Base-by-base conservation (phyloP, 2,329 filamentous ascomycete species). In the Cordyceps javanica region DNA sequence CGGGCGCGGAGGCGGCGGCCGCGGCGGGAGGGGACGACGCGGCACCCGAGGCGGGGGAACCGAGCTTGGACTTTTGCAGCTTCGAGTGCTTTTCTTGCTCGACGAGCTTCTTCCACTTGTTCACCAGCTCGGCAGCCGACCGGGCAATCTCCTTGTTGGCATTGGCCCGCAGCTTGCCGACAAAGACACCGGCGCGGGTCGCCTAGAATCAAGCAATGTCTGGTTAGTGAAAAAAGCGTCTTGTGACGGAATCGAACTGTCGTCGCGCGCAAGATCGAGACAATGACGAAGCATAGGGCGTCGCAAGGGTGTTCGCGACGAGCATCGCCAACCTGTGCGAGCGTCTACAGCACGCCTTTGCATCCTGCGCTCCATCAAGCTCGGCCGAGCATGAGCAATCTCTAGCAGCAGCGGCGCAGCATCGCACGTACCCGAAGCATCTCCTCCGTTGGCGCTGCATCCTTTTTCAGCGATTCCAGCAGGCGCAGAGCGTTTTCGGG, bases 181-280 rank as follows among this genome's bases (percentile, higher is more conserved):
- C 89, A 52, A 88, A 85, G 63, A 96, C 87, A 65, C 94, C 94
- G 53, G 96, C 93, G 65, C 88, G 89, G n/a, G 93, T 97, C 42
- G 88, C 80, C 85, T 88, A 60, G 55, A 50, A 9, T 38, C 48
- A 49, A 16, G 25, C 30, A 58, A 19, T 41, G 19, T 5, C 1
- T 3, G 9, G 59, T 61, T 48, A 61, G 60, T 28, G 38, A n/a
- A 7, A n/a, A 32, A 36, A 21, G 46, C 8, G 26, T 9, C 14
- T 25, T 8, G 5, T 44, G 16, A 25, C 19, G n/a, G 8, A 11
- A 6, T 13, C 11, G 25, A 26, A 10, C 38, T 16, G 28, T 11
- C 21, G 13, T n/a, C 5, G 16, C 7, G 19, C 19, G n/a, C 6
- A 25, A 16, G 9, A 2, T 19, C 11, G 38, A 41, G 38, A 13